Conservation (phyloP, 164 flowering plant species). For the Vitis labrusca region DNA sequence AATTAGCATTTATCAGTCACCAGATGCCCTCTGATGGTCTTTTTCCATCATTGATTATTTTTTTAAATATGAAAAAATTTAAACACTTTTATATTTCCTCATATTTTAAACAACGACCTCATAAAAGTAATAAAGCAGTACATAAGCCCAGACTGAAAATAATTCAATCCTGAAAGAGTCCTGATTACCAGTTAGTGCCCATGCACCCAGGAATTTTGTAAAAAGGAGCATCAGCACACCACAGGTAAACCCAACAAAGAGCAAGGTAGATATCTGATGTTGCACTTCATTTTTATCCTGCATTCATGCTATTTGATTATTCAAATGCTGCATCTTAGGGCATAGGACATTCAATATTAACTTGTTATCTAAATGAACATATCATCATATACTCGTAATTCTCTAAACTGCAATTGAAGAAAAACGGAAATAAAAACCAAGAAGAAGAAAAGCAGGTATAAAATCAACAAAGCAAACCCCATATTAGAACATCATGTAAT, state of each 20-base stretch:
- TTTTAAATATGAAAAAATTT: no score
- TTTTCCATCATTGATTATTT: neutral
- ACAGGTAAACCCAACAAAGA: slow-evolving; percentile 73
- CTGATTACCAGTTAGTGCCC: slow-evolving; percentile 71
- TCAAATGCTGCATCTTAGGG: slow-evolving; percentile 2
- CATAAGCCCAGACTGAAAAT: neutral
- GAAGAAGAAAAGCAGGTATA: no score
- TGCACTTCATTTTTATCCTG: slow-evolving; percentile 87
- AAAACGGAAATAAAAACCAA: no score
- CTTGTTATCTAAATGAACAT: no score
- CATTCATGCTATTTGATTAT: slow-evolving; percentile 6
- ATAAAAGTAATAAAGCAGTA: no score
- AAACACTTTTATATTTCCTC: no score
- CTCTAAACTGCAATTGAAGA: no score
- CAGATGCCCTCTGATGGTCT: neutral
- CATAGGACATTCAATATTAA: neutral
- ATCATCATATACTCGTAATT: no score
- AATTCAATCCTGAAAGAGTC: neutral
- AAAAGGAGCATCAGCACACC: slow-evolving; percentile 77
- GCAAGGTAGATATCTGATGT: slow-evolving; percentile 82
- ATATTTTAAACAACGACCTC: no score
- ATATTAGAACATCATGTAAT: no score
- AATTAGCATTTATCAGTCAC: slow-evolving; percentile 13
- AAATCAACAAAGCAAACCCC: no score
- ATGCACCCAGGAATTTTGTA: slow-evolving; percentile 62